Percentiles rank a stretch among this genome's conserved stretches.
These are phyloP conservation scores for Picochlorum sp. DNA, from an alignment of 139 green algal genomes.

Conservation along the genomic window DNA sequence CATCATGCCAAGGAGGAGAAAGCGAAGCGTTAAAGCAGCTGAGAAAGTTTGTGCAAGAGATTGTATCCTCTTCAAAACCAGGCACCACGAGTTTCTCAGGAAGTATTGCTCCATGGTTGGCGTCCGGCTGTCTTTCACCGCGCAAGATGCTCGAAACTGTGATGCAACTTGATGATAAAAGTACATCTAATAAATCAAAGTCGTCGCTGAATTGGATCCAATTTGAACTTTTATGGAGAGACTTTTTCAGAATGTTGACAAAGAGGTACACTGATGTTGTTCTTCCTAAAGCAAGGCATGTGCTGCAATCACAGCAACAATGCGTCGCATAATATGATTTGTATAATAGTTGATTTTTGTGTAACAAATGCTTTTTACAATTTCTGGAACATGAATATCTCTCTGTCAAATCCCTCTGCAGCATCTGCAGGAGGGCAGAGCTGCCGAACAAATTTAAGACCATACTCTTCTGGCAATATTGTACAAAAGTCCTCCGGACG, in stretches of 20 bases:
- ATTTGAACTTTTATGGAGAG: conserved; percentile 76
- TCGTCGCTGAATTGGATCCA: conserved; percentile 52
- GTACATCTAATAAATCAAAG: not conserved
- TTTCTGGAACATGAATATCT: conserved; percentile 35
- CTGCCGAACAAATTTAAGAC: conserved; percentile 45
- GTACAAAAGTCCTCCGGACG: conserved; percentile 51
- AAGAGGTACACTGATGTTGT: conserved; percentile 33
- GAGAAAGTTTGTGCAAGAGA: conserved; percentile 29
- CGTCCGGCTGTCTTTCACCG: conserved; percentile 71
- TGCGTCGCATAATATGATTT: not conserved
- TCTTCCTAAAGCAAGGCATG: not conserved
- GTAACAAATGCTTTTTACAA: not conserved
- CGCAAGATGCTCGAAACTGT: conserved; percentile 38
- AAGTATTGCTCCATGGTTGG: conserved; percentile 73
- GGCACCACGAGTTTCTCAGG: conserved; percentile 46
- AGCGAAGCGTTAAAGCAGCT: conserved; percentile 58
- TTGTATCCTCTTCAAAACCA: not conserved
- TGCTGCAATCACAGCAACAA: not conserved
- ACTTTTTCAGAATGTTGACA: conserved; percentile 71
- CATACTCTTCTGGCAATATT: conserved; percentile 37
- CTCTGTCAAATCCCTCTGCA: conserved; percentile 33
- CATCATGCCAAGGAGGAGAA: conserved; percentile 47
- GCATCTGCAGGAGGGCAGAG: conserved; percentile 23
- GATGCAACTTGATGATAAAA: not conserved
- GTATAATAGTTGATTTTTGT: not conserved